Percentiles rank a stretch among this genome's conserved stretches.
phyloP scores from a whole-genome alignment of 768 basidiomycete species.

The Paxillus ammoniavirescens region DNA sequence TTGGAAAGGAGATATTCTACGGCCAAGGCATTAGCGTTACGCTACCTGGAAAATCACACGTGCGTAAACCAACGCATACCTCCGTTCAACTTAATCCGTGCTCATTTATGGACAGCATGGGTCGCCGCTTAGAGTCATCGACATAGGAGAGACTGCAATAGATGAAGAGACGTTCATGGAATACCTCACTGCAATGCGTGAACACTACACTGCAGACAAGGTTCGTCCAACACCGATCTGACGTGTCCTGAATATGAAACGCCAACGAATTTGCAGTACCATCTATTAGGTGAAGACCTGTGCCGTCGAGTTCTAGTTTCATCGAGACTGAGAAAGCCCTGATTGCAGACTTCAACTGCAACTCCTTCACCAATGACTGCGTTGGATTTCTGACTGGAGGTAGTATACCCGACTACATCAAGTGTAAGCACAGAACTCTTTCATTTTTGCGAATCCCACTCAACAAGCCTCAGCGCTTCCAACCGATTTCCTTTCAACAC shows the following conservation, averaged over 20 bases:
- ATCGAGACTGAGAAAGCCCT: background rate
- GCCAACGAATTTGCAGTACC: conserved; percentile 53
- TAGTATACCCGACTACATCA: conserved; percentile 79
- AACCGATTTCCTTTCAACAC: conserved; percentile 83
- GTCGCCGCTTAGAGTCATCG: conserved; percentile 61
- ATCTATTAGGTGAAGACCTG: conserved; percentile 62
- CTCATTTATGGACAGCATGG: conserved; percentile 58
- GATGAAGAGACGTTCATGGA: conserved; percentile 86
- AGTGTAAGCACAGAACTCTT: conserved; percentile 42
- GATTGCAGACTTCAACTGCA: conserved; percentile 84
- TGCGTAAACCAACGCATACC: conserved; percentile 35
- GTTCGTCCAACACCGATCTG: conserved; percentile 37
- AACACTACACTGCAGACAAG: conserved; percentile 88
- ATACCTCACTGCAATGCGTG: conserved; percentile 71
- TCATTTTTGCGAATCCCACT: background rate
- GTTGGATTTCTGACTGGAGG: conserved; percentile 84
- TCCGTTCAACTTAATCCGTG: background rate
- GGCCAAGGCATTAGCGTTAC: conserved; percentile 81
- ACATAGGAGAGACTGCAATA: conserved; percentile 77
- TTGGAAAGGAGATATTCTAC: conserved; percentile 84
- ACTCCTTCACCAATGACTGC: conserved; percentile 89
- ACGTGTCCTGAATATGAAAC: background rate
- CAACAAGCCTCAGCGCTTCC: conserved; percentile 54
- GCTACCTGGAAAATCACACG: conserved; percentile 78
- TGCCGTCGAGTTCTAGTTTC: background rate